Percentiles rank a stretch among this genome's conserved stretches.
phyloP scores from a whole-genome alignment of 2,329 filamentous ascomycete species.

The Xylaria polymorpha region DNA sequence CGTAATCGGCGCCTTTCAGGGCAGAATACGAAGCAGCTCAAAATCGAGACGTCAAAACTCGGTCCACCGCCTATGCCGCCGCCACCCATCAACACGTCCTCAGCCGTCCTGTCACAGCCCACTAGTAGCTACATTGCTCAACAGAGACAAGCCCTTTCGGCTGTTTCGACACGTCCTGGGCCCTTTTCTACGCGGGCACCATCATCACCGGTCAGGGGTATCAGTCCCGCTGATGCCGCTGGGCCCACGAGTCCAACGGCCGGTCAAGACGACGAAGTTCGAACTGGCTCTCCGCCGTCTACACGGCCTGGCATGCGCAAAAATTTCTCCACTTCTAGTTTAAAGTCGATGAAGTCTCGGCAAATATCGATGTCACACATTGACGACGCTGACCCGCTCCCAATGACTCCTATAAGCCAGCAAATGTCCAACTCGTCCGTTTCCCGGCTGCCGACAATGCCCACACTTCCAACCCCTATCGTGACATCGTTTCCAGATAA shows the following conservation, averaged over 20 bases:
- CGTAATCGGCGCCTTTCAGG: conserved; percentile 83
- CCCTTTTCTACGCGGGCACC: conserved; percentile 51
- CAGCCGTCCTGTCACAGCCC: conserved; percentile 45
- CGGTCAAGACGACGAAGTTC: conserved; percentile 54
- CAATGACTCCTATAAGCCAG: conserved; percentile 78
- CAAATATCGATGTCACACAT: conserved; percentile 75
- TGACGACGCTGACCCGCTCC: conserved; percentile 75
- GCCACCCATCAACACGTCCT: conserved; percentile 42
- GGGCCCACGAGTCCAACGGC: conserved; percentile 50
- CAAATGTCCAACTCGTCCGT: conserved; percentile 65
- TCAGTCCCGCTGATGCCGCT: conserved; percentile 42
- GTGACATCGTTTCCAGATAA: conserved; percentile 70
- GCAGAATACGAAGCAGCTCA: conserved; percentile 82
- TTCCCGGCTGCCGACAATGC: conserved; percentile 65
- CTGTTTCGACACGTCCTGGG: conserved; percentile 50
- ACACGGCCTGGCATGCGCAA: conserved; percentile 66
- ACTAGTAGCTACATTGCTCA: conserved; percentile 55
- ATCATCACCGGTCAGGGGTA: conserved; percentile 50
- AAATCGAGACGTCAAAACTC: conserved; percentile 79
- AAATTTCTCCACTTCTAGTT: conserved; percentile 76
- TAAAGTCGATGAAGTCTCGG: conserved; percentile 77
- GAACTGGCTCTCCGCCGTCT: conserved; percentile 65
- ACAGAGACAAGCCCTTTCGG: conserved; percentile 57
- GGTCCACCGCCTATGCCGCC: conserved; percentile 44
- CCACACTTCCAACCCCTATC: conserved; percentile 75